phyloP scores from a whole-genome alignment of 768 basidiomycete genomes.

The Hericium rajendrae region DNA sequence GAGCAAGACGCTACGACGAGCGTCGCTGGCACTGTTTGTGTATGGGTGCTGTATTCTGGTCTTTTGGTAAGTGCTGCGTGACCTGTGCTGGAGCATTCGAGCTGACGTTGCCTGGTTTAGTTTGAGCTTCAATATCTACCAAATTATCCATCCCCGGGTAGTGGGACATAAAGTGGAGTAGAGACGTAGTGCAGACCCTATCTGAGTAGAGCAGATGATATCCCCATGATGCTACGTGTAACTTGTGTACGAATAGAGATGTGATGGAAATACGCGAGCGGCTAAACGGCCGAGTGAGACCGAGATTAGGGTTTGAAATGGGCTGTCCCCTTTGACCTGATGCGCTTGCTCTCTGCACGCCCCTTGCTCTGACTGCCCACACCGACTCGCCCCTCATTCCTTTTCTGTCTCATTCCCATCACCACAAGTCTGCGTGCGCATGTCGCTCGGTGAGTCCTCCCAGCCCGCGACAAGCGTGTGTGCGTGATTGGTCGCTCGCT shows the following conservation, averaged over 20 bases:
- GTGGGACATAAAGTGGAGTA: neutral
- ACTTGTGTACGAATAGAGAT: too few species aligned
- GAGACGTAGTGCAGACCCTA: neutral
- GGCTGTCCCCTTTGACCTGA: constrained; percentile 22
- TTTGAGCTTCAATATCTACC: constrained; percentile 72
- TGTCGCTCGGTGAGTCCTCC: constrained; percentile 18
- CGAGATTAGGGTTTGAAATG: neutral
- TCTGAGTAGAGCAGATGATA: neutral
- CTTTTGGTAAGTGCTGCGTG: constrained; percentile 60
- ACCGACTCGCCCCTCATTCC: constrained; percentile 10
- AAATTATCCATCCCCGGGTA: constrained; percentile 33
- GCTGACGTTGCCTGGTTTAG: constrained; percentile 29
- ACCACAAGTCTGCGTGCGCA: constrained; percentile 1
- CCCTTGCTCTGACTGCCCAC: too few species aligned
- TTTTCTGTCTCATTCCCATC: constrained; percentile 2
- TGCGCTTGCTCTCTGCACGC: constrained; percentile 18
- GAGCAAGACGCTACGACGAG: constrained; percentile 44
- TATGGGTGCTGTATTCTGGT: constrained; percentile 78
- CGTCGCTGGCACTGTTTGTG: constrained; percentile 53
- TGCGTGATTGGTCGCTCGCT: neutral
- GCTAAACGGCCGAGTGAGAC: neutral
- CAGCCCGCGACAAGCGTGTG: neutral
- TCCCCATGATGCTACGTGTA: neutral
- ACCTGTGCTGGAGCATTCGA: neutral
- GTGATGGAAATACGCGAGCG: neutral